Evolutionary conservation across 345 rosid genomes (phyloP), one percentile per base, ranked within the genome.

Genomic region (Aquilaria sinensis): DNA sequence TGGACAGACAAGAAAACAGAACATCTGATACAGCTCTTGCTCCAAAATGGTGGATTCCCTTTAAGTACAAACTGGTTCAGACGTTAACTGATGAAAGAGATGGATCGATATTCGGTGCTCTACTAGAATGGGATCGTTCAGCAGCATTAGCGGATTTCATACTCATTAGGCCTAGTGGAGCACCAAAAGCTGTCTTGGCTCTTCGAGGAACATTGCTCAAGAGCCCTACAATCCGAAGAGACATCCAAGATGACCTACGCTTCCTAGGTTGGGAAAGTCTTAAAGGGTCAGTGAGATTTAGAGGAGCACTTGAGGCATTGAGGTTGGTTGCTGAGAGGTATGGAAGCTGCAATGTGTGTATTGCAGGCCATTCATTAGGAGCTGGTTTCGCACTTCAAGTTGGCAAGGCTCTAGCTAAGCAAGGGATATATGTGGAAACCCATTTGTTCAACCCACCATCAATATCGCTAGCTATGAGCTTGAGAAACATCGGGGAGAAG

Each of bases 371-470:
- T 79, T 94, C 99, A 0, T 72, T 94, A 47, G 99, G 99, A 54
- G 99, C 99, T 32, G 97, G 96, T 30, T 88, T 94, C 67, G 96
- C 99, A 33, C 71, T 94, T 34, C 99, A 94, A 72, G 96, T 89
- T 9, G 99, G 97, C n/a, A 94, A 91, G 67, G 80, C 96, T 7
- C 77, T 94, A 71, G 99, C 96, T 0, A 85, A 87, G 72, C 87
- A 94, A 63, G 96, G 96, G 2, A 53, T 85, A 11, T 83, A 63
- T 34, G 92, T 91, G 47, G 99, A 94, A 53, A 80, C 96, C 10
- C 99, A 94, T 89, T 68, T 91, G 74, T 94, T 94, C 53, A 94
- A 94, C 37, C 97, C 96, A 0, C 99, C 99, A 48, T 94, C 96
- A 13, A 73, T 91, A 68, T 94, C 96, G 2, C 47, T 91, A 0